Percentiles rank a stretch among this genome's conserved stretches.
These are phyloP conservation scores for Eucalyptus sp. DNA, from an alignment of 345 rosid species.

Conservation along the genomic window DNA sequence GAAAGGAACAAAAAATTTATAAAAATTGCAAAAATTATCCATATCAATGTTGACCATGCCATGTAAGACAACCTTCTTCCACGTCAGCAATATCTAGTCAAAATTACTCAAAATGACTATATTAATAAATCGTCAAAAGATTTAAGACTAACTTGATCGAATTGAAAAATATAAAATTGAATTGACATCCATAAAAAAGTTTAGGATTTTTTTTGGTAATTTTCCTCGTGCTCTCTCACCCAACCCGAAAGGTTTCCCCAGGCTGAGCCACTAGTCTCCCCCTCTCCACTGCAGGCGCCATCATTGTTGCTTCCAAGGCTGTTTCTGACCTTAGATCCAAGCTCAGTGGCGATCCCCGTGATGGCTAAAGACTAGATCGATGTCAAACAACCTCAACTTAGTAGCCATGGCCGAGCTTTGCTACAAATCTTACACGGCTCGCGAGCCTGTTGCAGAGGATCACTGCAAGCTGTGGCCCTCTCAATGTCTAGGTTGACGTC, in stretches of 20 bases:
- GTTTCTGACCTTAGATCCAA: not conserved
- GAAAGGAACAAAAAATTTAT: too few relatives aligned
- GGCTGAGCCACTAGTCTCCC: not conserved
- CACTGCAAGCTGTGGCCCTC: not conserved
- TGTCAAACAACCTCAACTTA: not conserved
- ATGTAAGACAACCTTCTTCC: too few relatives aligned
- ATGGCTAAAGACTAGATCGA: not conserved
- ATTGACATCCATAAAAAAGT: accelerated
- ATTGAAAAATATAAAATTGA: not conserved
- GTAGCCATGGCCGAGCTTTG: not conserved
- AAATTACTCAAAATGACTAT: not conserved
- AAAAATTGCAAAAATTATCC: not conserved
- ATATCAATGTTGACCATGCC: accelerated
- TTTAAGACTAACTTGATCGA: not conserved
- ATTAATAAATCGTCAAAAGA: not conserved
- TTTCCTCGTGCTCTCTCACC: not conserved
- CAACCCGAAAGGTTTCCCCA: not conserved
- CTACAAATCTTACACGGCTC: not conserved
- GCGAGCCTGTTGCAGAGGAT: not conserved
- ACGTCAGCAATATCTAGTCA: accelerated
- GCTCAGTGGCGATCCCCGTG: not conserved
- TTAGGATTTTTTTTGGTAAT: too few relatives aligned
- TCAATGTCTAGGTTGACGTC: not conserved
- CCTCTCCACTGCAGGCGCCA: not conserved
- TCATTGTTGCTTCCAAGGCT: not conserved